These are phyloP conservation scores for Nemania diffusa DNA, from an alignment of 2,329 filamentous ascomycete genomes.

Conservation along the genomic window DNA sequence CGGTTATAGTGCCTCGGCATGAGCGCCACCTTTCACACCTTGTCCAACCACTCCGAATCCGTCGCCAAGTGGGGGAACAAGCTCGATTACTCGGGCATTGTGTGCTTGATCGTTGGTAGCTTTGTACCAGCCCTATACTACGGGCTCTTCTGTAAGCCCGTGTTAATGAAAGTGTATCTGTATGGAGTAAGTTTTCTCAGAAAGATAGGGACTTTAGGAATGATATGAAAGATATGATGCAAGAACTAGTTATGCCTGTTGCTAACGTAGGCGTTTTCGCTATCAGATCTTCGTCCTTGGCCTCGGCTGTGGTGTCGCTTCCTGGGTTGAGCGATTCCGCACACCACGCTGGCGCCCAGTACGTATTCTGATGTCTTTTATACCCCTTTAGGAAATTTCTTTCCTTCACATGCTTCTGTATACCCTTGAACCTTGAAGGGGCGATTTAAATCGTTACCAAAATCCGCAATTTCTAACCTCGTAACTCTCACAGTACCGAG, in stretches of 20 bases:
- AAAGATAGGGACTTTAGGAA: neutral
- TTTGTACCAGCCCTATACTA: slow-evolving; percentile 91
- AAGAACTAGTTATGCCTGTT: neutral
- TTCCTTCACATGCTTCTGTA: neutral
- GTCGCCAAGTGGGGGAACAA: slow-evolving; percentile 90
- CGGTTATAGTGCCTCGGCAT: slow-evolving; percentile 85
- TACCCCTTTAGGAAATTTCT: neutral
- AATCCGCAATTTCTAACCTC: no score
- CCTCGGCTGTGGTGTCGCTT: slow-evolving; percentile 78
- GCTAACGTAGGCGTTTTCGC: slow-evolving; percentile 14
- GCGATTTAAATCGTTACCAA: no score
- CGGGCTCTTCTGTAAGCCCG: slow-evolving; percentile 78
- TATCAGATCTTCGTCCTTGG: slow-evolving; percentile 83
- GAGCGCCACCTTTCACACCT: slow-evolving; percentile 85
- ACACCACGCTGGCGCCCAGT: slow-evolving; percentile 80
- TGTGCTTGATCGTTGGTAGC: slow-evolving; percentile 88
- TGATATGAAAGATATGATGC: neutral
- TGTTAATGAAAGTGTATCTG: slow-evolving; percentile 77
- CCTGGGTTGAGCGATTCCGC: slow-evolving; percentile 83
- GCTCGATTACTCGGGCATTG: slow-evolving; percentile 93
- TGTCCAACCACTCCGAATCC: slow-evolving; percentile 82
- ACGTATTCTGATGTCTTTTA: neutral
- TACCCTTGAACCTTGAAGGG: neutral
- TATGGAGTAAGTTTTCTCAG: slow-evolving; percentile 67
- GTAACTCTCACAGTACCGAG: slow-evolving; percentile 66